phyloP scores from a whole-genome alignment of 2,329 filamentous ascomycete genomes.

The Elsinoe ampelina region DNA sequence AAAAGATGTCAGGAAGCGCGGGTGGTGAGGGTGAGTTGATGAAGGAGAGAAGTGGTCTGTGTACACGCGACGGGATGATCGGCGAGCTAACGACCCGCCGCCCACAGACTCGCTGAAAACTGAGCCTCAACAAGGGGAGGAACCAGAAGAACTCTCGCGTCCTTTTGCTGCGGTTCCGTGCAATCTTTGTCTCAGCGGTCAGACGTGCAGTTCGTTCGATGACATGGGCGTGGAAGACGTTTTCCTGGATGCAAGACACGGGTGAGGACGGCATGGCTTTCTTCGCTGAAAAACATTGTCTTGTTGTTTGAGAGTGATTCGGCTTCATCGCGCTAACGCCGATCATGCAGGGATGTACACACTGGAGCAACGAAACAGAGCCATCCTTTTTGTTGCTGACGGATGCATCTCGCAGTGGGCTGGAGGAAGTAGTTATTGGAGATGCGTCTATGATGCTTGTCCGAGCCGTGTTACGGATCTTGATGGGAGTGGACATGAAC shows the following conservation, averaged over 20 bases:
- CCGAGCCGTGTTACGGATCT: not conserved
- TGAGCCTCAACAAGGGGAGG: constrained; percentile 6
- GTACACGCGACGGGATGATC: not conserved
- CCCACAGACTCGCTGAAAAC: not conserved
- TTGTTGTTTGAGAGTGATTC: not conserved
- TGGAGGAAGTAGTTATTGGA: too few species aligned
- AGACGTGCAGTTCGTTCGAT: not conserved
- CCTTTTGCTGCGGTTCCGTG: not conserved
- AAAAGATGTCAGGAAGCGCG: not conserved
- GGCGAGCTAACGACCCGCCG: constrained; percentile 1
- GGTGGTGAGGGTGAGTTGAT: not conserved
- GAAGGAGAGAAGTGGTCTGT: not conserved
- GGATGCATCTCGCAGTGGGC: too few species aligned
- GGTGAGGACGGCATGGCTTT: not conserved
- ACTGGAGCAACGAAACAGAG: not conserved
- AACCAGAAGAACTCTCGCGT: not conserved
- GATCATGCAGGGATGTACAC: not conserved
- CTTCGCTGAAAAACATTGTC: not conserved
- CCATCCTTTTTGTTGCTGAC: too few species aligned
- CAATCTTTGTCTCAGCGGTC: constrained; percentile 6
- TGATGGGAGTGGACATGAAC: not conserved
- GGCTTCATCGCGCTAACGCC: not conserved
- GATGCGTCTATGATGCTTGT: not conserved
- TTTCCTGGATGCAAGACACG: not conserved
- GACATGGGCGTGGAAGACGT: not conserved